A percentile compares a stretch with the other conserved stretches of the same genome.
Conservation (phyloP, 1,139 yeast species). For the Geotrichum klebahnii region DNA sequence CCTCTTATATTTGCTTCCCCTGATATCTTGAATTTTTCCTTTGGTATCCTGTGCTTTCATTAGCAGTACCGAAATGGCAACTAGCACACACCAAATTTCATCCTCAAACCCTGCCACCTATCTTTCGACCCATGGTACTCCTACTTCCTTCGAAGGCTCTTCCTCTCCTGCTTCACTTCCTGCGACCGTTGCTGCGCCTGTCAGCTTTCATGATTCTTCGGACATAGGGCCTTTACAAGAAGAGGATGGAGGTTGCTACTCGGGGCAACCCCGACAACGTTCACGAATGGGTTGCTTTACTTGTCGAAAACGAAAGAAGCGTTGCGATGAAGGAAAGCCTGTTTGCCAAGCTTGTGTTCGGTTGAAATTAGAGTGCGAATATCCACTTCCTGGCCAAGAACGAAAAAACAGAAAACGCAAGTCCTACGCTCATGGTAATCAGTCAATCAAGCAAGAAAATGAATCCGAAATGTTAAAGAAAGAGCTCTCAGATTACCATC, state of each 20-base stretch:
- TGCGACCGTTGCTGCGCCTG: neutral
- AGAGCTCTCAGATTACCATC: neutral
- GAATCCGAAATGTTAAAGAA: neutral
- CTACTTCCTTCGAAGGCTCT: neutral
- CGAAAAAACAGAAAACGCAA: slow-evolving; percentile 40
- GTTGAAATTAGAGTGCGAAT: slow-evolving; percentile 51
- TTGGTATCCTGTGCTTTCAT: no score
- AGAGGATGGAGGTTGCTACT: neutral
- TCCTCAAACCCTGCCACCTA: neutral
- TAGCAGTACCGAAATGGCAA: no score
- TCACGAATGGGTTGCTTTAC: slow-evolving; percentile 62
- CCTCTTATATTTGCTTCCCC: no score
- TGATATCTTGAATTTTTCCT: no score
- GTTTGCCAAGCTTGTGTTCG: slow-evolving; percentile 57
- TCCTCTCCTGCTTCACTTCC: neutral
- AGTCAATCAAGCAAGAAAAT: slow-evolving; percentile 4
- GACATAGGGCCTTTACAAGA: neutral
- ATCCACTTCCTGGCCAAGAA: slow-evolving; percentile 52
- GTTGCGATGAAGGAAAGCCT: slow-evolving; percentile 65
- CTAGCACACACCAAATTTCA: no score
- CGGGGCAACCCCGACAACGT: slow-evolving; percentile 23
- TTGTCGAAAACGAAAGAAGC: slow-evolving; percentile 65
- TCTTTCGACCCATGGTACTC: neutral
- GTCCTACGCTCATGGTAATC: slow-evolving; percentile 1
- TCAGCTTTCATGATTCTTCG: neutral